A percentile compares a stretch with the other conserved stretches of the same genome.
Evolutionary conservation across 2,329 filamentous ascomycete genomes (phyloP).

Genomic region (Phaeophleospora eucalypticola): DNA sequence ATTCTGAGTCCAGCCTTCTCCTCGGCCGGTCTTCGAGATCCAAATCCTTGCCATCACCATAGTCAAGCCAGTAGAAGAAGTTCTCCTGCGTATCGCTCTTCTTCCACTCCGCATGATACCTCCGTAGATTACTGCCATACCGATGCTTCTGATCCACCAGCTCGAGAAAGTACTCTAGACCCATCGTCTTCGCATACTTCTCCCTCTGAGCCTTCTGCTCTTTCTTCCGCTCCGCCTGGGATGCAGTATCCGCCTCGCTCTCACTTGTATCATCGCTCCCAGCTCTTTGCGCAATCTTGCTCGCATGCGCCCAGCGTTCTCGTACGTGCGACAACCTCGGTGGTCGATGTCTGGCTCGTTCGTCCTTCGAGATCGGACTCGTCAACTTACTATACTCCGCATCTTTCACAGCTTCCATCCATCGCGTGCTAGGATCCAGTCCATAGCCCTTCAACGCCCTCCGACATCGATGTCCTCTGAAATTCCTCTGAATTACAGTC

Average conservation of each 20-base stretch:
- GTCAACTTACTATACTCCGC: constrained; percentile 52
- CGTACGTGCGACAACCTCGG: constrained; percentile 38
- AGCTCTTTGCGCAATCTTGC: constrained; percentile 66
- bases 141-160: constrained; percentile 73
- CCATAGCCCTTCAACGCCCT: constrained; percentile 66
- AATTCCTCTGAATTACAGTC: constrained; percentile 53
- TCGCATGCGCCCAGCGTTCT: constrained; percentile 71
- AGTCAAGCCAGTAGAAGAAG: constrained; percentile 91
- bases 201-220: constrained; percentile 53
- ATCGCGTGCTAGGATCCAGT: constrained; percentile 65
- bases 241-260: constrained; percentile 33
- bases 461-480: constrained; percentile 70
- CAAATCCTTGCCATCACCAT: constrained; percentile 67
- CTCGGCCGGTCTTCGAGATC: constrained; percentile 70
- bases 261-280: constrained; percentile 61
- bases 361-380: constrained; percentile 39
- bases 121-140: constrained; percentile 76
- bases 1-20: constrained; percentile 69
- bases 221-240: constrained; percentile 33
- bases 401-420: constrained; percentile 52
- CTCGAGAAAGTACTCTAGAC: constrained; percentile 77
- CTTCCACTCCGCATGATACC: constrained; percentile 84
- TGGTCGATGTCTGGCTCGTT: constrained; percentile 29
- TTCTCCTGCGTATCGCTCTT: constrained; percentile 72
- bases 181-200: constrained; percentile 72